Evolutionary conservation across 2,329 filamentous ascomycete species (phyloP), one percentile per base, ranked within the genome.

Genomic region (Phialocephala subalpina): DNA sequence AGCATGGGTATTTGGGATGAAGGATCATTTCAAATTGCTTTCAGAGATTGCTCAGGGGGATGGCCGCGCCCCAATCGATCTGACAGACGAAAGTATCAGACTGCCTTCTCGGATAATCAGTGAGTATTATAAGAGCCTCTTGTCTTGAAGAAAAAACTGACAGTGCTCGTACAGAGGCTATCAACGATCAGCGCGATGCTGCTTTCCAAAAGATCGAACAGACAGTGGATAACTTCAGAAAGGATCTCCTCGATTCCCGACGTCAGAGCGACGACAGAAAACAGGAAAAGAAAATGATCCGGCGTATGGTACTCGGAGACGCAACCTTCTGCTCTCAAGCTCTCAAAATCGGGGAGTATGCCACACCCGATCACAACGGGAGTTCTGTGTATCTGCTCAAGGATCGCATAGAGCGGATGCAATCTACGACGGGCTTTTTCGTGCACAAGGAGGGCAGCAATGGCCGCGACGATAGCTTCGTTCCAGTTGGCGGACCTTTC

Each of bases 161-260:
- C 20, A n/a, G 22, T 61, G n/a, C 11, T 33, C 11, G 29, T 38
- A 49, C 11, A 61, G 58, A 52, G 53, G 58, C 58, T 25, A 61
- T 61, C 58, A 61, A 61, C 45, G 12, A 61, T 18, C 58, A 38
- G n/a, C 58, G 58, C 1, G 45, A 36, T 0, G 18, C 16, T 18
- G 58, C 45, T 22, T 61, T 61, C 45, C 58, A 61, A 36, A 38
- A 61, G 9, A 35, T 61, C 22, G 58, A 61, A 29, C 5, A 61
- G 11, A 20, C 45, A 27, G 11, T 61, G 12, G 9, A 36, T 7
- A 5, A 12, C 1, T 61, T 53, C 3, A 22, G 38, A 25, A 16
- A 16, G 7, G 2, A 3, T 20, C 16, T 61, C n/a, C n/a, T n/a
- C n/a, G n/a, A n/a, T n/a, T n/a, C n/a, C n/a, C n/a, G n/a, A n/a